Conservation (phyloP, 345 rosid genomes). For the Camelina hispida region DNA sequence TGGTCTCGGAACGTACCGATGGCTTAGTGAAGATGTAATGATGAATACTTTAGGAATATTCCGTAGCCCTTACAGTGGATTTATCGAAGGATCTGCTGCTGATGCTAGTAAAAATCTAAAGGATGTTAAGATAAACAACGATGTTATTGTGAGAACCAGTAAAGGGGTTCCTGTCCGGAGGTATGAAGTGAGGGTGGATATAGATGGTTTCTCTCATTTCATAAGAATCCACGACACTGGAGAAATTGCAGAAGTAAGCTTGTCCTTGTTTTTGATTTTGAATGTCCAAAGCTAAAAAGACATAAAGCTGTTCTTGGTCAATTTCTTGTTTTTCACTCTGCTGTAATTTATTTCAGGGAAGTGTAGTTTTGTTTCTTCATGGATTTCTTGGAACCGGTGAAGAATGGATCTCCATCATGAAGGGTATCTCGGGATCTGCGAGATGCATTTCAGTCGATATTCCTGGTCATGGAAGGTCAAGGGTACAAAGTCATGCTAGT, state of each 20-base stretch:
- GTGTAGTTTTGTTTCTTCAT: slow-evolving; percentile 72
- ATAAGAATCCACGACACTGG: slow-evolving; percentile 64
- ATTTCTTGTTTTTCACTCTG: slow-evolving; percentile 8
- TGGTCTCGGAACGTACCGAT: slow-evolving; percentile 89
- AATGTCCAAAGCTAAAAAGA: slow-evolving; percentile 11
- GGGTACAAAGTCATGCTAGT: slow-evolving; percentile 40
- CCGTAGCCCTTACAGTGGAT: slow-evolving; percentile 53
- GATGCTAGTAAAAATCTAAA: slow-evolving; percentile 58
- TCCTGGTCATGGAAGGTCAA: slow-evolving; percentile 90
- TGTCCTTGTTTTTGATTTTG: slow-evolving; percentile 23
- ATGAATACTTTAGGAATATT: slow-evolving; percentile 57
- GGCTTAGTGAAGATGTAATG: slow-evolving; percentile 86
- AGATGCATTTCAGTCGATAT: slow-evolving; percentile 89
- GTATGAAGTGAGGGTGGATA: slow-evolving; percentile 56
- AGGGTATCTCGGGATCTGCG: slow-evolving; percentile 68
- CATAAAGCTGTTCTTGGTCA: slow-evolving; percentile 13
- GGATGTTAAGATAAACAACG: slow-evolving; percentile 62
- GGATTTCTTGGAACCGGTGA: slow-evolving; percentile 92
- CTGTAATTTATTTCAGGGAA: slow-evolving; percentile 53
- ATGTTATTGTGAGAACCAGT: slow-evolving; percentile 49
- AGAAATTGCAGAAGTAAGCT: slow-evolving; percentile 55
- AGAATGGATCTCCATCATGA: slow-evolving; percentile 92
- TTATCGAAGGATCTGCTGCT: slow-evolving; percentile 64
- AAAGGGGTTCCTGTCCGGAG: slow-evolving; percentile 51
- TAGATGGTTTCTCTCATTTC: slow-evolving; percentile 55